These are phyloP conservation scores for Gamsiella multidivaricata DNA, from an alignment of 192 early-diverging fungal species.

Conservation along the genomic window DNA sequence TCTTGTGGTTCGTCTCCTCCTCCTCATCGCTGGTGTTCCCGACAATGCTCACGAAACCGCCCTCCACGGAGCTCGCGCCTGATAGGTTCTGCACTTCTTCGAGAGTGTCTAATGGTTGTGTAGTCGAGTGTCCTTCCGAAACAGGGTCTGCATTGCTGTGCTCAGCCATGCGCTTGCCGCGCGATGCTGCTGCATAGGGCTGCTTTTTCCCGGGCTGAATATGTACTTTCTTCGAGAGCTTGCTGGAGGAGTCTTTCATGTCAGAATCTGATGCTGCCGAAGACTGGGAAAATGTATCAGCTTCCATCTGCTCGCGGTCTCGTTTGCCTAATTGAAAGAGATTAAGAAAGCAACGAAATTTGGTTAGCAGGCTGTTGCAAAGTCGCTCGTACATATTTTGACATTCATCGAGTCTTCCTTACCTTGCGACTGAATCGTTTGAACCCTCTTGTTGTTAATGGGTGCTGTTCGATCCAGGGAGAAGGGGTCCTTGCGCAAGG, in stretches of 20 bases:
- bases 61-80: constrained; percentile 39
- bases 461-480: not conserved
- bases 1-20: constrained; percentile 11
- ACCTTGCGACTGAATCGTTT: constrained; percentile 8
- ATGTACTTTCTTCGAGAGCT: not conserved
- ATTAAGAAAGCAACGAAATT: not conserved
- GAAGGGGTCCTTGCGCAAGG: constrained; percentile 4
- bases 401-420: too few species aligned
- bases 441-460: constrained; percentile 13
- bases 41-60: constrained; percentile 48
- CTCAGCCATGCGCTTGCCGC: constrained; percentile 36
- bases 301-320: constrained; percentile 6
- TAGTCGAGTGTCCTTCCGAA: not conserved
- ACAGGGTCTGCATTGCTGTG: not conserved
- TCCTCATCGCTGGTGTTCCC: constrained; percentile 52
- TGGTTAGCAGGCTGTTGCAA: too few species aligned
- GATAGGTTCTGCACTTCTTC: constrained; percentile 19
- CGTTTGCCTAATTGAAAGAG: constrained; percentile 17
- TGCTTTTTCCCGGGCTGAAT: constrained; percentile 37
- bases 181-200: constrained; percentile 36
- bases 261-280: constrained; percentile 41
- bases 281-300: constrained; percentile 13
- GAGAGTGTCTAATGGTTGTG: not conserved
- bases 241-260: not conserved
- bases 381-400: too few species aligned